Evolutionary conservation across 2,329 filamentous ascomycete genomes (phyloP).

Genomic region (Allantophomopsis lycopodina): DNA sequence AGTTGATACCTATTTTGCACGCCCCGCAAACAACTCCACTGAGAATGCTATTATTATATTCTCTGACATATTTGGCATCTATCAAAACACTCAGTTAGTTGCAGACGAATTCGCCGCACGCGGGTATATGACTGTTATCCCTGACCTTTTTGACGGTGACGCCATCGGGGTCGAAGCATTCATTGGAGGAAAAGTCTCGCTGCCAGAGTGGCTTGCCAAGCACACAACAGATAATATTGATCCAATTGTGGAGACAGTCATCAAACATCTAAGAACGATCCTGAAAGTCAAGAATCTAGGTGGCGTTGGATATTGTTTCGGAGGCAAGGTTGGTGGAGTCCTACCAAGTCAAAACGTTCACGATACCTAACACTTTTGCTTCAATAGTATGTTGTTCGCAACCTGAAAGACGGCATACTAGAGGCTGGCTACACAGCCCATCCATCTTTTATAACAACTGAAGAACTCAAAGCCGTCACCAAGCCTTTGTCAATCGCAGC

Average conservation of each 20-base stretch:
- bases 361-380: too few relatives aligned
- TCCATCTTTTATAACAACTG: constrained; percentile 53
- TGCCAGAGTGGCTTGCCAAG: not conserved
- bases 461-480: constrained; percentile 43
- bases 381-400: constrained; percentile 50
- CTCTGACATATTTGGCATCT: constrained; percentile 10
- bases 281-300: constrained; percentile 40
- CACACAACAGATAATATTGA: not conserved
- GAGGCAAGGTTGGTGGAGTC: constrained; percentile 22
- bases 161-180: constrained; percentile 31
- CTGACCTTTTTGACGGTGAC: constrained; percentile 56
- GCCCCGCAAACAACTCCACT: not conserved
- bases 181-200: not conserved
- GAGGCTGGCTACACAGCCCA: constrained; percentile 59
- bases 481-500: constrained; percentile 56
- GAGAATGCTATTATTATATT: constrained; percentile 1
- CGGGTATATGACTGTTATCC: constrained; percentile 46
- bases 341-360: too few relatives aligned
- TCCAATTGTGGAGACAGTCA: constrained; percentile 13
- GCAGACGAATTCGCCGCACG: constrained; percentile 60
- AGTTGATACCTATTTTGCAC: constrained; percentile 3
- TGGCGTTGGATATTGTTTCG: constrained; percentile 58
- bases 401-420: constrained; percentile 41
- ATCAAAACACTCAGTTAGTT: constrained; percentile 43
- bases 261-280: constrained; percentile 40